A percentile compares a stretch with the other conserved stretches of the same genome.
phyloP scores from a whole-genome alignment of 345 rosid genomes.

The Zanthoxylum bungeanum region DNA sequence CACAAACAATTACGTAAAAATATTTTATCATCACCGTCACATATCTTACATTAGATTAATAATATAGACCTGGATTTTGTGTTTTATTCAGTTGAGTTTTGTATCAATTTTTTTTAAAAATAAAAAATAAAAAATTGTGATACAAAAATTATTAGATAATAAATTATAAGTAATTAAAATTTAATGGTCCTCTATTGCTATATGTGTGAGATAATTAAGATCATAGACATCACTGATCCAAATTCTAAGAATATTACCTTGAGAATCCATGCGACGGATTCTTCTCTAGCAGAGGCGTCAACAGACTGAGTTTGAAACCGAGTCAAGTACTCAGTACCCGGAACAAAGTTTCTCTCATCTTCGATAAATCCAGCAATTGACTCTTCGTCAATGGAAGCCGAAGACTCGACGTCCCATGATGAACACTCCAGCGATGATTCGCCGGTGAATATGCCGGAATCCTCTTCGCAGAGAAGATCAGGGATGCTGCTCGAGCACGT shows the following conservation, averaged over 20 bases:
- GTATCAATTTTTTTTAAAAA: too few relatives aligned
- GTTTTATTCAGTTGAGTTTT: too few relatives aligned
- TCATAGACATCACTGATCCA: too few relatives aligned
- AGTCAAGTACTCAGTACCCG: conserved; percentile 77
- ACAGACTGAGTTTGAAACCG: conserved; percentile 69
- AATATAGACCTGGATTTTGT: too few relatives aligned
- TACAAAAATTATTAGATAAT: too few relatives aligned
- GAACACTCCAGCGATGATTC: conserved; percentile 56
- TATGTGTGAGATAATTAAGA: too few relatives aligned
- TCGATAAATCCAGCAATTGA: conserved; percentile 69
- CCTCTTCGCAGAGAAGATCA: conserved; percentile 81
- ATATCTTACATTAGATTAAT: too few relatives aligned
- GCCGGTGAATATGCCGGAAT: conserved; percentile 60
- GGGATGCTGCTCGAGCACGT: conserved; percentile 56
- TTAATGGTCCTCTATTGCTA: too few relatives aligned
- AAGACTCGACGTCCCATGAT: conserved; percentile 63
- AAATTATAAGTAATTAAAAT: too few relatives aligned
- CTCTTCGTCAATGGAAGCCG: conserved; percentile 42
- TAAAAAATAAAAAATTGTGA: too few relatives aligned
- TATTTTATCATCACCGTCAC: neutral
- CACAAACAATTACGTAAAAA: too few relatives aligned
- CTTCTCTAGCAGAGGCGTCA: conserved; percentile 81
- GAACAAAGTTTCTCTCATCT: conserved; percentile 77
- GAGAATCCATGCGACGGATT: conserved; percentile 95
- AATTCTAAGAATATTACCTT: too few relatives aligned